Evolutionary conservation across 495 filamentous ascomycete species (phyloP), one percentile per base, ranked within the genome.

Genomic region (Choiromyces venosus): DNA sequence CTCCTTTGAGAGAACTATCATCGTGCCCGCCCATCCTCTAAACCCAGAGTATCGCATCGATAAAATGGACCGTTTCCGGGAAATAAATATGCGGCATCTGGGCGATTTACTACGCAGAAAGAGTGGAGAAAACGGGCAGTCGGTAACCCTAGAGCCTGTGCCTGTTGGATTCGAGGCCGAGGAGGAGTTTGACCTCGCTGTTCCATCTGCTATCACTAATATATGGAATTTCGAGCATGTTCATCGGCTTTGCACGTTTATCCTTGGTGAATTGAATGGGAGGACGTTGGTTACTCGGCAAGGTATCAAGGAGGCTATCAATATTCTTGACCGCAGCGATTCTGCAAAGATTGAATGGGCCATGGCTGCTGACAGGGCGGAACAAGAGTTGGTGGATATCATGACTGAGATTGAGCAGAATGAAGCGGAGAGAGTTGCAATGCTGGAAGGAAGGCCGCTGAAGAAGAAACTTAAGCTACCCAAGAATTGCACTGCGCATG

Each of bases 81-180:
- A 85, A 35, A 89, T 92, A 66, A 93, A 93, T 78, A 84, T 91
- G 37, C 86, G 91, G 3, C 90, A 93, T 82, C 80, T 93, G 8
- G 86, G 88, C 73, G 86, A 87, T 72, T 91, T 93, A 88, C 82
- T 79, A 65, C 81, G 67, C 64, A 80, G 76, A 71, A 78, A 74
- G 74, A 82, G 74, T 61, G 82, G 70, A 38, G 80, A 75, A 71
- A 75, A 68, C 39, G 74, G 73, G 21, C 81, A 76, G 65, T 70
- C 71, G 36, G 44, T 77, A 33, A 69, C 65, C 18, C 52, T 81
- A 18, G 36, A 40, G 36, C 52, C 52, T 61, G 37, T 82, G 39
- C 81, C 73, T 37, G 66, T 70, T 19, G 70, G 77, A 61, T 81
- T 73, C 72, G 79, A 79, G 44, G 29, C 71, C 36, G 38, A 70